Evolutionary conservation across 129 eudicot species (phyloP).

Genomic region (Flaveria trinervia): DNA sequence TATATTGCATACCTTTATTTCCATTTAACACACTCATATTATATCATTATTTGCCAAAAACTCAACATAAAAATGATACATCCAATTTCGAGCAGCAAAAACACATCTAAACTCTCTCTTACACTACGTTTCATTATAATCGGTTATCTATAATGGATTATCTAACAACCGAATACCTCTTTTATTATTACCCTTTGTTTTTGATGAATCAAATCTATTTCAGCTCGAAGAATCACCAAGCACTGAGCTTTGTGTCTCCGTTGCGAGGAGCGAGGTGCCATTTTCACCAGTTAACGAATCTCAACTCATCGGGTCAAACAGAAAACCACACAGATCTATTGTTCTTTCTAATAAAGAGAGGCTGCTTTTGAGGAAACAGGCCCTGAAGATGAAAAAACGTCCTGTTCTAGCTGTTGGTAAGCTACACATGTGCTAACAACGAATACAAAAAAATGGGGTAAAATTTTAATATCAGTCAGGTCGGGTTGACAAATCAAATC

Average conservation of each 20-base stretch:
- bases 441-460: slow-evolving; percentile 5
- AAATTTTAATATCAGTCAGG: background rate
- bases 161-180: background rate
- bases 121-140: background rate
- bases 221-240: slow-evolving; percentile 35
- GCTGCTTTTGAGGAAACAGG: slow-evolving; percentile 83
- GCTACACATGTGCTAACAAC: slow-evolving; percentile 11
- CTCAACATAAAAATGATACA: background rate
- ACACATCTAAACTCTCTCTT: slow-evolving; percentile 11
- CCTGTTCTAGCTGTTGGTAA: slow-evolving; percentile 93
- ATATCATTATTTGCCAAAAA: background rate
- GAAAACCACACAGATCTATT: slow-evolving; percentile 42
- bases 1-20: background rate
- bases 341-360: slow-evolving; percentile 85
- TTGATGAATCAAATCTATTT: slow-evolving; percentile 7
- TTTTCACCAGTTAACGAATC: slow-evolving; percentile 18
- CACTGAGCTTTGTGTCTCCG: slow-evolving; percentile 18
- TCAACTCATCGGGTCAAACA: slow-evolving; percentile 26
- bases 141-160: background rate
- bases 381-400: slow-evolving; percentile 62
- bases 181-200: background rate
- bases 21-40: background rate
- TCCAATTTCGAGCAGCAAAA: background rate
- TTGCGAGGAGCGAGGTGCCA: slow-evolving; percentile 27
- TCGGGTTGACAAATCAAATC: slow-evolving; percentile 2